These are phyloP conservation scores for Colletotrichum theobromicola DNA, from an alignment of 2,329 filamentous ascomycete genomes.

Conservation along the genomic window DNA sequence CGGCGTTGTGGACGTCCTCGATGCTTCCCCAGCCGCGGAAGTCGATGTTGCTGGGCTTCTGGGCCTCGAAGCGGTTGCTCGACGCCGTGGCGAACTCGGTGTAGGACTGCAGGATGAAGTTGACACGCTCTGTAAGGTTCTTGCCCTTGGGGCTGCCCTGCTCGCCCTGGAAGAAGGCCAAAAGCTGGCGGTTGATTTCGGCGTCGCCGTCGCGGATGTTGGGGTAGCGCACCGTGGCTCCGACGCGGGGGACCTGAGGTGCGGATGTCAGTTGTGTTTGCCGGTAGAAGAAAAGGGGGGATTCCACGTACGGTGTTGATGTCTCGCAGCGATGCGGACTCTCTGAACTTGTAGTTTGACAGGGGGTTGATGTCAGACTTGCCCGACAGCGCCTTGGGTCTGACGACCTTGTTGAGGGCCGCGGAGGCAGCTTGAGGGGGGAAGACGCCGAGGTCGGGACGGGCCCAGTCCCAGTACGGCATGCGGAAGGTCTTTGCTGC, in stretches of 20 bases:
- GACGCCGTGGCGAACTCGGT: constrained; percentile 5
- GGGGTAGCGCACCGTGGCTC: constrained; percentile 26
- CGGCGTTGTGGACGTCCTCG: constrained; percentile 44
- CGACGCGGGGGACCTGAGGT: background rate
- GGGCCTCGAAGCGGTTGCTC: constrained; percentile 3
- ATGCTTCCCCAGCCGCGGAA: constrained; percentile 24
- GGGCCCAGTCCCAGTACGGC: constrained; percentile 39
- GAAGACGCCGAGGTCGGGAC: constrained; percentile 16
- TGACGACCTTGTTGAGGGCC: background rate
- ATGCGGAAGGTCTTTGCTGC: constrained; percentile 33
- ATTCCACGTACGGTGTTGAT: background rate
- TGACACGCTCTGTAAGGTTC: constrained; percentile 19
- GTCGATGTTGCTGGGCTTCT: background rate
- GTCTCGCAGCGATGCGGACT: background rate
- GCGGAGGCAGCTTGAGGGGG: constrained; percentile 25
- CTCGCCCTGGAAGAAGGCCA: constrained; percentile 1
- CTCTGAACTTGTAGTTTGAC: constrained; percentile 8
- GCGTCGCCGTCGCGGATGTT: background rate
- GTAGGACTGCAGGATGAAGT: constrained; percentile 18
- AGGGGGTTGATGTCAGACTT: constrained; percentile 13
- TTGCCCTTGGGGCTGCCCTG: background rate
- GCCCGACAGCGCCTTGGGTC: constrained; percentile 33
- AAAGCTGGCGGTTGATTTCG: background rate
- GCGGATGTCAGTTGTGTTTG: background rate
- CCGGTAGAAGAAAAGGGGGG: rapidly evolving